Evolutionary conservation across 2,329 filamentous ascomycete species (phyloP).

Genomic region (Colletotrichum zoysiae): DNA sequence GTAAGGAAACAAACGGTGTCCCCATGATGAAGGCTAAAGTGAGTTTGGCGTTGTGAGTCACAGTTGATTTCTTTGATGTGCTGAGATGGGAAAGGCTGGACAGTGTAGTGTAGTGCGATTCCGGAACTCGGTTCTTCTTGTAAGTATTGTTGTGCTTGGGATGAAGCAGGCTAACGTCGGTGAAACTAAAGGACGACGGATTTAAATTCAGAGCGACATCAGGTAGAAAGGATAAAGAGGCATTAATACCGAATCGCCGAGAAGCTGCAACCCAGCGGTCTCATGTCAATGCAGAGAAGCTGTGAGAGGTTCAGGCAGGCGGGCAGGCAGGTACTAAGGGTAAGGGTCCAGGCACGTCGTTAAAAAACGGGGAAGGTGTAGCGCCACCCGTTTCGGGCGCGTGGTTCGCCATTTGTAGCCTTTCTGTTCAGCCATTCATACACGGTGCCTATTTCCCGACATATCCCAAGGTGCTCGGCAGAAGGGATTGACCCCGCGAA

Average conservation of each 20-base stretch:
- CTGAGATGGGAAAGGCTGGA: not conserved
- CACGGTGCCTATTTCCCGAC: not conserved
- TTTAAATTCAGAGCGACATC: not conserved
- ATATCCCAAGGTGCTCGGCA: constrained; percentile 15
- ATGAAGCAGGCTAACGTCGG: not conserved
- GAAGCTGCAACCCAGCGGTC: constrained; percentile 16
- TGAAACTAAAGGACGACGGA: not conserved
- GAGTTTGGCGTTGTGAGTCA: not conserved
- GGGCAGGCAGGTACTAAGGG: constrained; percentile 1
- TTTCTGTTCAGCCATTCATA: not conserved
- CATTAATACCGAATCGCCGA: not conserved
- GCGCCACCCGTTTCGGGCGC: constrained; percentile 28
- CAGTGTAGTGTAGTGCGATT: not conserved
- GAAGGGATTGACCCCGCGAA: not conserved
- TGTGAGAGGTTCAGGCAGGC: constrained; percentile 2
- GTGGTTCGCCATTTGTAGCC: constrained; percentile 11
- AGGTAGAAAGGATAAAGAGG: not conserved
- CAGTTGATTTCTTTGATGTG: not conserved
- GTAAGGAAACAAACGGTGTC: constrained; percentile 62
- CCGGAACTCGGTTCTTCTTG: constrained; percentile 14
- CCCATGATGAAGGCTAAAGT: constrained; percentile 53
- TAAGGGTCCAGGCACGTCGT: constrained; percentile 16
- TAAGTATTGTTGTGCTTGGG: not conserved
- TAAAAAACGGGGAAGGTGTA: constrained; percentile 32
- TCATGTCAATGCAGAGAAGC: constrained; percentile 21